Percentiles rank a stretch among this genome's conserved stretches.
These are phyloP conservation scores for Comarum palustre DNA, from an alignment of 306 rosid genomes.

Conservation along the genomic window DNA sequence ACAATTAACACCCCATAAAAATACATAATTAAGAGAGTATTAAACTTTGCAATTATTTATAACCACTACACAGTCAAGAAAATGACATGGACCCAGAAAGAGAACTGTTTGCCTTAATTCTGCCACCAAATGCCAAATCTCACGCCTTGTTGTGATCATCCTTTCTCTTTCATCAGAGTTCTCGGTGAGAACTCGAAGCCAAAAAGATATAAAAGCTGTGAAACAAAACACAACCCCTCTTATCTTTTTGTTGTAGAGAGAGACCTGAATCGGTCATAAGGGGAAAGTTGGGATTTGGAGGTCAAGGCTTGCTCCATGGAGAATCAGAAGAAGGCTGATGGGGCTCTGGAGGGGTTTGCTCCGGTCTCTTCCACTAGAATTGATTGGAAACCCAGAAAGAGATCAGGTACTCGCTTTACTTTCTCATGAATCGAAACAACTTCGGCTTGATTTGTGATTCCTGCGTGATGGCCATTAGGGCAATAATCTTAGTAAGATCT, in stretches of 20 bases:
- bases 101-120: slow-evolving; percentile 36
- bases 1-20: background rate
- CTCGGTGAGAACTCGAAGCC: slow-evolving; percentile 27
- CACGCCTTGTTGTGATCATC: slow-evolving; percentile 27
- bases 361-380: slow-evolving; percentile 61
- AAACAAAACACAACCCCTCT: background rate
- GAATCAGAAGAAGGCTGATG: slow-evolving; percentile 41
- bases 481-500: too few relatives aligned
- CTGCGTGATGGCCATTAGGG: slow-evolving; percentile 8
- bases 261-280: background rate
- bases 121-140: slow-evolving; percentile 47
- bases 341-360: slow-evolving; percentile 63
- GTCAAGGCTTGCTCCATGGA: slow-evolving; percentile 38
- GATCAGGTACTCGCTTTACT: slow-evolving; percentile 57
- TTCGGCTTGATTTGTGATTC: slow-evolving; percentile 5
- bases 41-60: background rate
- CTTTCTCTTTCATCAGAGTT: slow-evolving; percentile 7
- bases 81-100: slow-evolving; percentile 16
- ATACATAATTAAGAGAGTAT: background rate
- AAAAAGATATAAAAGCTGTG: slow-evolving; percentile 8
- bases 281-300: background rate
- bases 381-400: slow-evolving; percentile 79
- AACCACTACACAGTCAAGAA: background rate
- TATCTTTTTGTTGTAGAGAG: background rate
- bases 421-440: background rate